Conservation (phyloP, 176 grass and related monocot species). For the Oryza punctata region DNA sequence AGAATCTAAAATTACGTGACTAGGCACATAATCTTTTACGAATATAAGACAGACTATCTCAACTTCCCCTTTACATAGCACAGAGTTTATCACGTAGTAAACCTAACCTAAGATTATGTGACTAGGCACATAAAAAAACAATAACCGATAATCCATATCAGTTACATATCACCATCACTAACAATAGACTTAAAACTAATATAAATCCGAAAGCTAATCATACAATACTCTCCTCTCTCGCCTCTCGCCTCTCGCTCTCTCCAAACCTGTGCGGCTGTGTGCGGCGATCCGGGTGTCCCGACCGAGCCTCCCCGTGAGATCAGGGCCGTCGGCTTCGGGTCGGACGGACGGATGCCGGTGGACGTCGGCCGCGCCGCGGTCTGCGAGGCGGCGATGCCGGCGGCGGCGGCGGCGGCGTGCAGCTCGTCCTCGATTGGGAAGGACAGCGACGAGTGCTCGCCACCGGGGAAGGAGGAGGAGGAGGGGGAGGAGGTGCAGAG, state of each 20-base stretch:
- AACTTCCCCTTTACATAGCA: neutral
- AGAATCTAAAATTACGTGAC: too few relatives aligned
- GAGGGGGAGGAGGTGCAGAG: slow-evolving; percentile 70
- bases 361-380: slow-evolving; percentile 25
- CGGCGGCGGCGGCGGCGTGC: neutral
- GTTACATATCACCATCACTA: slow-evolving; percentile 30
- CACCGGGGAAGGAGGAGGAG: slow-evolving; percentile 40
- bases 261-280: neutral
- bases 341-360: slow-evolving; percentile 40
- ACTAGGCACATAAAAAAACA: neutral
- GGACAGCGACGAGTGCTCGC: slow-evolving; percentile 53
- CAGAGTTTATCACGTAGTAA: neutral
- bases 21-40: too few relatives aligned
- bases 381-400: slow-evolving; percentile 27
- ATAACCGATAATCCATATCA: slow-evolving; percentile 26
- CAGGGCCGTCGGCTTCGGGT: neutral
- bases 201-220: neutral
- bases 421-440: slow-evolving; percentile 63
- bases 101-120: neutral
- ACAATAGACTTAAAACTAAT: slow-evolving; percentile 7
- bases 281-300: neutral
- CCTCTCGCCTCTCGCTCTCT: slow-evolving; percentile 2
- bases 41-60: too few relatives aligned
- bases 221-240: slow-evolving; percentile 1
- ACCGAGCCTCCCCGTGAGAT: neutral